These are phyloP conservation scores for Neonectria sp. DNA, from an alignment of 2,329 filamentous ascomycete genomes.

Conservation along the genomic window DNA sequence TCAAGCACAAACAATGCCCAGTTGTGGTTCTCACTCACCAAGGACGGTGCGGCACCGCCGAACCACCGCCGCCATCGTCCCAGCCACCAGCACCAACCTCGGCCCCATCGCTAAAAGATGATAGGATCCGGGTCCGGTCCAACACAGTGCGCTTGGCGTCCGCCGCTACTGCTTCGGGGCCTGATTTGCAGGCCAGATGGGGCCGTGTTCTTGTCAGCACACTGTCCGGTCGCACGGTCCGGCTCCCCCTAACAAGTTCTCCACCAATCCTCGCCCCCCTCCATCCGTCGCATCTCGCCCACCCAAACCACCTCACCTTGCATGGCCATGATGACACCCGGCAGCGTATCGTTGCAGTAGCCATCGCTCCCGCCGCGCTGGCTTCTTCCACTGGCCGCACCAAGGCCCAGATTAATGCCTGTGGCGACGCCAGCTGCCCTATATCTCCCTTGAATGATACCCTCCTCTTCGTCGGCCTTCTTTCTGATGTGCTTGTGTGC, in stretches of 20 bases:
- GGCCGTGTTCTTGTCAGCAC: constrained; percentile 1
- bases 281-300: constrained; percentile 37
- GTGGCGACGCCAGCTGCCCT: constrained; percentile 15
- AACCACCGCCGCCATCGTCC: constrained; percentile 39
- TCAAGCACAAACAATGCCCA: constrained; percentile 13
- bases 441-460: constrained; percentile 11
- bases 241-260: constrained; percentile 13
- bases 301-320: constrained; percentile 42
- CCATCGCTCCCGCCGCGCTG: constrained; percentile 33
- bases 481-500: constrained; percentile 11
- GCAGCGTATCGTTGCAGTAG: constrained; percentile 45
- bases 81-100: constrained; percentile 32
- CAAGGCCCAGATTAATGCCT: constrained; percentile 12
- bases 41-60: constrained; percentile 31
- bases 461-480: constrained; percentile 12
- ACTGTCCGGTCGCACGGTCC: constrained; percentile 40
- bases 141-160: constrained; percentile 26
- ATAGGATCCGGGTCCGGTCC: constrained; percentile 15
- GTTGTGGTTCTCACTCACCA: constrained; percentile 18
- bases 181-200: constrained; percentile 5
- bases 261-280: constrained; percentile 6
- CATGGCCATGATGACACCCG: constrained; percentile 38
- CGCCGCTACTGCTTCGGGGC: constrained; percentile 1
- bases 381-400: neutral
- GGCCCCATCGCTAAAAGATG: constrained; percentile 17